Base-by-base conservation (phyloP, 352 stramenopile genomes). In the Hyaloperonospora arabidopsidis region DNA sequence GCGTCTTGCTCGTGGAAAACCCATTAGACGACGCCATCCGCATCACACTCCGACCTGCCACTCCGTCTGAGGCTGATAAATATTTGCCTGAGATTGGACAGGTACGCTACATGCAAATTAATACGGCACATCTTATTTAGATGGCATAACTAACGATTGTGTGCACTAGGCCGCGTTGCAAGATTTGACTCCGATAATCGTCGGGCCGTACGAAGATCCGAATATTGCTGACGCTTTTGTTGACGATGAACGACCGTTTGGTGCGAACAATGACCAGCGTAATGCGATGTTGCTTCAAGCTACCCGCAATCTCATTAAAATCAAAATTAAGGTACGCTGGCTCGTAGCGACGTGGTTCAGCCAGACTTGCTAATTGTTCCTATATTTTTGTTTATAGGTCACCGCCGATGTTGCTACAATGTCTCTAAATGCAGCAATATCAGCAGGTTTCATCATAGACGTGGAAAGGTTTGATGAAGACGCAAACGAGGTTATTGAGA, bases 141-240 rank as follows among this genome's bases (percentile, higher is more conserved):
- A 41, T 34, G 10, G 15, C 29, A 35, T 17, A 46, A 14, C 43
- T 61, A 55, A 56, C 29, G 18, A 25, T 21, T 50, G 12, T 58
- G n/a, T 49, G 34, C 0, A 25, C 5, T 1, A 86, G 68, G 63
- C 72, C 25, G 45, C 77, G 12, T 45, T 89, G 8, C 53, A 86
- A 32, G 77, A 89, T 52, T 58, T 59, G 12, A 74, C 74, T 39
- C 77, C 83, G 2, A 84, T 91, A 35, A 61, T 77, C 8, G 36
- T 93, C 28, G 83, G 83, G 10, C 65, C 80, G 29, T 93, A 90
- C 46, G 83, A 93, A 81, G 83, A 93, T 19, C 83, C 83, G 25
- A 91, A 79, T 29, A 74, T 93, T 25, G 80, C 68, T 11, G 80
- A 93, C 49, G 75, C 75, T 22, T 87, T 84, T 49, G 62, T 68